Evolutionary conservation across 352 stramenopile species (phyloP), one percentile per base, ranked within the genome.

Genomic region (Globisporangium spiculum): DNA sequence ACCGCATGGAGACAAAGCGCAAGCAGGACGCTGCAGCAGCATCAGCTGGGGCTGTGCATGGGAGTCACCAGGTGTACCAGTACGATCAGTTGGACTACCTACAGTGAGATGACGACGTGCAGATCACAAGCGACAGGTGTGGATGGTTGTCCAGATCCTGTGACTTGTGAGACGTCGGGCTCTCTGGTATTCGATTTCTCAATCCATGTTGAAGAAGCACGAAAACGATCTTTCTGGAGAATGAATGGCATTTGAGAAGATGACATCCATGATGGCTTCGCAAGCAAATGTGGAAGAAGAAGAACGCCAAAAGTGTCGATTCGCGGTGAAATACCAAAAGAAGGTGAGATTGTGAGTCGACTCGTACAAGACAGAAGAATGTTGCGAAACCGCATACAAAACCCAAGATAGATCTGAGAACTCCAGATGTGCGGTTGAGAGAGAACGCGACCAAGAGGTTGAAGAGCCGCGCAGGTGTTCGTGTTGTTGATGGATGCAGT

Each of bases 1-100:
- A 85, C 41, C 83, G 83, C 34, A 65, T 86, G 62, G 81, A 93
- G 9, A 65, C 53, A 24, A 91, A 85, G 63, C 76, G 73, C 10
- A 75, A 61, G 62, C 71, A 86, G 72, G 77, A 87, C 59, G 36
- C 63, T 41, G 46, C 63, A 63, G 38, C 69, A 41, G 54, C 68
- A 41, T 30, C 59, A n/a, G 27, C 34, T 6, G 46, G 56, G 46
- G 22, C 14, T 12, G 58, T n/a, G 5, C 55, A 61, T 30, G 5
- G 50, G 2, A 14, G 74, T 24, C 65, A 70, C 18, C 27, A 71
- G 41, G 26, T 71, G 44, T 72, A 68, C 41, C 66, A 68, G 44
- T 64, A 64, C 54, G 66, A 71, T 26, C 62, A 60, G n/a, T 34
- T 18, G n/a, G 63, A 68, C 22, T 66, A 44, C 38, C 41, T 57